Evolutionary conservation across 108 stramenopile species (phyloP), one percentile per base, ranked within the genome.

Genomic region (Nannochloropsis salina): DNA sequence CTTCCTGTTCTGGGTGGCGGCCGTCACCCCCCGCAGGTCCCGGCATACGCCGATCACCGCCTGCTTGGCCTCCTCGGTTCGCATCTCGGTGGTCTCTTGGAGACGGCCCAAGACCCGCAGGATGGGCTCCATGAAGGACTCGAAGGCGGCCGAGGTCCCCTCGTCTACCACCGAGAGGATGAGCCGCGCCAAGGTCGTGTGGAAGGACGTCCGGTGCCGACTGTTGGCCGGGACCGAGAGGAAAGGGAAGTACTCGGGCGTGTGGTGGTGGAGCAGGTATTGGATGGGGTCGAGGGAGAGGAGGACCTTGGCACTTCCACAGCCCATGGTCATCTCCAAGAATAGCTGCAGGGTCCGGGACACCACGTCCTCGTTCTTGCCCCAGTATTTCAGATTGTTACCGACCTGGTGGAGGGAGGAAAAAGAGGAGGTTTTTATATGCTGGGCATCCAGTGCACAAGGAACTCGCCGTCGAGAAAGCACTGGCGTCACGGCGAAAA

Each of bases 321-420:
- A 98, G 47, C 96, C 95, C 47, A 93, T 92, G 4, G 96, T 95
- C 96, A 99, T 96, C 88, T 97, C 98, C 51, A 95, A 93, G 51
- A 99, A 90, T 9, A 99, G 92, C 41, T 95, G 95, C 47, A 99
- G 89, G 8, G 98, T 97, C 51, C 95, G 94, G 42, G 92, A 90
- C 43, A 97, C 88, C 20, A 99, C 93, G 41, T 96, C 95, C 81
- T 95, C 86, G 18, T 95, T 93, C 80, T 95, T 94, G 8, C 95
- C 95, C 97, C 97, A 99, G 90, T 92, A 96, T 91, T 97, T 97
- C 80, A 99, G 93, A 90, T 97, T 97, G 88, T 96, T 97, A 83
- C 96, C 41, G 41, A 85, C 42, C 82, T 43, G 61, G n/a, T 3
- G 8, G 8, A 3, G 61, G 6, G 61, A 51, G 61, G 8, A n/a